A percentile compares a stretch with the other conserved stretches of the same genome.
Evolutionary conservation across 306 rosid genomes (phyloP).

Genomic region (Heteromeles arbutifolia): DNA sequence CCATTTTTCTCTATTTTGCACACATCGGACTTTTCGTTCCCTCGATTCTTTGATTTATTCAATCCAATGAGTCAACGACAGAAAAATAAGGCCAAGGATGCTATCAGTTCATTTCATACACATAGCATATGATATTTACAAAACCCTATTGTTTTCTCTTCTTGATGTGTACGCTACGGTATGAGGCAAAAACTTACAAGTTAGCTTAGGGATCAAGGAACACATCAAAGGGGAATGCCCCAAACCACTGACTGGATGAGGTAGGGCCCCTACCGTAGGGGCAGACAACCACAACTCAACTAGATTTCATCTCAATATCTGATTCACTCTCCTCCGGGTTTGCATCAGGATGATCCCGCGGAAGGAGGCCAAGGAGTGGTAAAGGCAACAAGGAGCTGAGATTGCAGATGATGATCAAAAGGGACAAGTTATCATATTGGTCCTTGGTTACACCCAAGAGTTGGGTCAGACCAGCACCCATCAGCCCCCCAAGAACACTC

Average conservation of each 20-base stretch:
- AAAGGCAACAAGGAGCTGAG: constrained; percentile 85
- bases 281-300: constrained; percentile 32
- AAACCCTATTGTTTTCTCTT: not conserved
- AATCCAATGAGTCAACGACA: too few relatives aligned
- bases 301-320: constrained; percentile 73
- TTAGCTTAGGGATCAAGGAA: not conserved
- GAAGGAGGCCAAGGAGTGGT: constrained; percentile 91
- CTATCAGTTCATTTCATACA: not conserved
- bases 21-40: too few relatives aligned
- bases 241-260: not conserved
- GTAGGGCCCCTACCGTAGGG: not conserved
- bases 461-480: constrained; percentile 90
- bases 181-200: not conserved
- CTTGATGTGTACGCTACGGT: constrained; percentile 9
- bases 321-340: constrained; percentile 40
- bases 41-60: too few relatives aligned
- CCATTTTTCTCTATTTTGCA: too few relatives aligned
- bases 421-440: constrained; percentile 67
- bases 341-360: constrained; percentile 42
- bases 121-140: constrained; percentile 19
- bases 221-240: not conserved
- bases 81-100: too few relatives aligned
- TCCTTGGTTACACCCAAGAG: constrained; percentile 84
- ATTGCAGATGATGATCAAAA: constrained; percentile 78
- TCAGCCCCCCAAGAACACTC: constrained; percentile 83